Evolutionary conservation across 768 basidiomycete genomes (phyloP).

Genomic region (Panaeolus cyanescens): DNA sequence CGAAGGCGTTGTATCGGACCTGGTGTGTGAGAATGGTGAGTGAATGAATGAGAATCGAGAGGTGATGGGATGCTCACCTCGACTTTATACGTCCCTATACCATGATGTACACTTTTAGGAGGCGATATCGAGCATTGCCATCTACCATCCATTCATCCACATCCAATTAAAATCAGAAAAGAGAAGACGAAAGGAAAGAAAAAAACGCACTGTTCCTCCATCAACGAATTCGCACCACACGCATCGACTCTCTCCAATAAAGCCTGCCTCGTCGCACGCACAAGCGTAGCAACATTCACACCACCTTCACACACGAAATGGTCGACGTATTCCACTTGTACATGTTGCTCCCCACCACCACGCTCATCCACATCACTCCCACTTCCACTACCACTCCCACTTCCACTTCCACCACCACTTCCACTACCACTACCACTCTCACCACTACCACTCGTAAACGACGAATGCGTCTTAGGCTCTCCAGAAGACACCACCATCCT

Average conservation of each 20-base stretch:
- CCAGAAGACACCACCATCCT: constrained; percentile 38
- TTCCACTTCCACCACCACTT: no score
- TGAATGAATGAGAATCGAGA: constrained; percentile 1
- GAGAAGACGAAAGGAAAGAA: no score
- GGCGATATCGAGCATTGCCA: constrained; percentile 65
- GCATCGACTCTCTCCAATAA: constrained; percentile 50
- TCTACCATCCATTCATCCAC: constrained; percentile 33
- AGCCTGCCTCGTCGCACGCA: constrained; percentile 53
- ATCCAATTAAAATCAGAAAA: constrained; percentile 9
- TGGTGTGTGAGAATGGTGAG: constrained; percentile 22
- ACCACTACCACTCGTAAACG: constrained; percentile 25
- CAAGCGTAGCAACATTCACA: constrained; percentile 60
- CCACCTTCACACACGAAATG: constrained; percentile 60
- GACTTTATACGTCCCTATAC: constrained; percentile 57
- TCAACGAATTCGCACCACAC: constrained; percentile 61
- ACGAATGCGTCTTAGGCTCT: constrained; percentile 40
- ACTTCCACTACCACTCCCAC: no score
- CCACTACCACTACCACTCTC: no score
- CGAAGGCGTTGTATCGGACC: constrained; percentile 65
- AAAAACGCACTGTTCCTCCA: constrained; percentile 72
- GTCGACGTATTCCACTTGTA: constrained; percentile 36
- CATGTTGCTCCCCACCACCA: constrained; percentile 21
- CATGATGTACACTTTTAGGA: constrained; percentile 47
- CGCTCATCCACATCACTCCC: no score
- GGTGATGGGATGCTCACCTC: constrained; percentile 55